A percentile compares a stretch with the other conserved stretches of the same genome.
Evolutionary conservation across 371 early-diverging fungal species (phyloP).

Genomic region (Lichtheimia ornata): DNA sequence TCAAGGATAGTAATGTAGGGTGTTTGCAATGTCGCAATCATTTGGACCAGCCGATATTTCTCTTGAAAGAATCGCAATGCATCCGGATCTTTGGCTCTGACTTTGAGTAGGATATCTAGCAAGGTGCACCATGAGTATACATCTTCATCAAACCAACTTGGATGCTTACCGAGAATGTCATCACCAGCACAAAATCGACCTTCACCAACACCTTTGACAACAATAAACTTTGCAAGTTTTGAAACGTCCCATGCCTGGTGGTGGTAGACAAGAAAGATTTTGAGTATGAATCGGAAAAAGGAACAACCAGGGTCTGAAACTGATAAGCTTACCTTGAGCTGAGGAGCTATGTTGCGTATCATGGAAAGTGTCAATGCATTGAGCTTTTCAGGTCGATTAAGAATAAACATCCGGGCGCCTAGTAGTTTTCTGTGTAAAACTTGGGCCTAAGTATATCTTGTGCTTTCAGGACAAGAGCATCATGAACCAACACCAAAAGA

Average conservation of each 20-base stretch:
- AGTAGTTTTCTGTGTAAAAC: conserved; percentile 60
- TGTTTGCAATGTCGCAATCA: conserved; percentile 83
- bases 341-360: conserved; percentile 84
- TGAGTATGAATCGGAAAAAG: neutral
- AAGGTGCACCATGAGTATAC: neutral
- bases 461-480: conserved; percentile 1
- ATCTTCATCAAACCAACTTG: neutral
- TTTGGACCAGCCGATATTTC: conserved; percentile 90
- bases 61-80: conserved; percentile 86
- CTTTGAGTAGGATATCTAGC: conserved; percentile 34
- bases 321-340: conserved; percentile 64
- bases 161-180: conserved; percentile 75
- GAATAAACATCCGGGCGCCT: conserved; percentile 66
- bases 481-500: neutral
- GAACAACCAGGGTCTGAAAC: too few relatives aligned
- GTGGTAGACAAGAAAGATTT: neutral
- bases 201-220: conserved; percentile 75
- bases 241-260: conserved; percentile 87
- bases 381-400: conserved; percentile 87
- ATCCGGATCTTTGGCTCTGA: conserved; percentile 51
- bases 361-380: conserved; percentile 90
- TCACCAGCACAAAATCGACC: conserved; percentile 96
- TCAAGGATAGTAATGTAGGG: conserved; percentile 89
- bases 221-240: conserved; percentile 84
- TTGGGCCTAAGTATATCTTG: conserved; percentile 40